phyloP scores from a whole-genome alignment of 306 rosid species.

The Vicia faba region DNA sequence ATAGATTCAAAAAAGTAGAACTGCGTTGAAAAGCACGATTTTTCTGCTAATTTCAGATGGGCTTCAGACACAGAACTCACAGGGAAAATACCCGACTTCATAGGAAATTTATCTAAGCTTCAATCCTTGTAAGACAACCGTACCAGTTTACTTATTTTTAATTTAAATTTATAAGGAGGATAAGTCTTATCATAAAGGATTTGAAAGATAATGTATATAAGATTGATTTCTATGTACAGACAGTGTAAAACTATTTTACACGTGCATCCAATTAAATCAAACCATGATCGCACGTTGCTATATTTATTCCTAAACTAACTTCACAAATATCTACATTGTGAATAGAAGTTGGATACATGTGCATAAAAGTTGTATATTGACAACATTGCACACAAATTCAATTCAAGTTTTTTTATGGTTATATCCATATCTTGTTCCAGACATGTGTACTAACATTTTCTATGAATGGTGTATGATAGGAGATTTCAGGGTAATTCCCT shows the following conservation, averaged over 20 bases:
- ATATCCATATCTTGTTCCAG: background rate
- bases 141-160: background rate
- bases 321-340: too few relatives aligned
- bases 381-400: too few relatives aligned
- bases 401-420: background rate
- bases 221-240: too few relatives aligned
- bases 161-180: background rate
- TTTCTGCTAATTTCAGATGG: constrained; percentile 56
- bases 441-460: constrained; percentile 22
- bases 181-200: too few relatives aligned
- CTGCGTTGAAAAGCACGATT: background rate
- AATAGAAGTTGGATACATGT: too few relatives aligned
- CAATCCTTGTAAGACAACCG: constrained; percentile 55
- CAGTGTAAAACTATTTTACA: too few relatives aligned
- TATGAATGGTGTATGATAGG: constrained; percentile 46
- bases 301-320: too few relatives aligned
- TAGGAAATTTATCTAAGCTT: constrained; percentile 73
- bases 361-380: too few relatives aligned
- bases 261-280: too few relatives aligned
- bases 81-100: constrained; percentile 73
- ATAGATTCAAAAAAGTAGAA: background rate
- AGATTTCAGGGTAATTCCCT: constrained; percentile 86
- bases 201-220: too few relatives aligned
- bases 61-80: constrained; percentile 66
- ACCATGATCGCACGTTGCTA: too few relatives aligned